Evolutionary conservation across 1,284 basidiomycete genomes (phyloP), one percentile per base, ranked within the genome.

Genomic region (Austroboletus sp.): DNA sequence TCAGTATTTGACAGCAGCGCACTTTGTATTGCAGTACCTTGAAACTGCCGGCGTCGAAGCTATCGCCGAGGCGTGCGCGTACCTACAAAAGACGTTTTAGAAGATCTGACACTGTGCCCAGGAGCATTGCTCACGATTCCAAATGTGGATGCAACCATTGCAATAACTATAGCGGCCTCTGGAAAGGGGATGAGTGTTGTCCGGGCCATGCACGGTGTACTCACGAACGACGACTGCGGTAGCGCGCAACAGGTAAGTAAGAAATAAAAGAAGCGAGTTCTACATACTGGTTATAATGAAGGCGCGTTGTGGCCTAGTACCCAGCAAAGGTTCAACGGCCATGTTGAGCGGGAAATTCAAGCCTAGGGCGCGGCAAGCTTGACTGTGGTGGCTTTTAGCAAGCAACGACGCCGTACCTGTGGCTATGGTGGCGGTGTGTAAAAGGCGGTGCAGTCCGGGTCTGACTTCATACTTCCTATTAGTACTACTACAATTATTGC

Each of bases 211-310:
- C 13, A 38, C 10, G 21, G 45, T 38, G 27, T 35, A 71, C 73
- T 67, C 47, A 77, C 73, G 74, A 50, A 71, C 50, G 43, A 64
- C 60, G 44, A 78, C 75, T 78, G 53, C 39, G 23, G 23, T 4
- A 25, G n/a, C 23, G 21, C 11, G 9, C 6, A 37, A 10, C 21
- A 4, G 13, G 11, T 25, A 13, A 25, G 35, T 9, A n/a, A 2
- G 6, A 10, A 16, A 15, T 10, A 38, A 45, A 48, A 21, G 34
- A 40, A 41, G 6, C 16, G n/a, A 38, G 29, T 42, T 6, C 2
- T n/a, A 60, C 76, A 57, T 61, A 83, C 82, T 77, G 50, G 78
- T 85, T 46, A 66, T 63, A 52, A 85, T 75, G 64, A 85, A 85
- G 41, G 75, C 77, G 52, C 71, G 70, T 57, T 85, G 83, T 25